These are phyloP conservation scores for Parasitella parasitica DNA, from an alignment of 371 early-diverging fungal genomes.

Conservation along the genomic window DNA sequence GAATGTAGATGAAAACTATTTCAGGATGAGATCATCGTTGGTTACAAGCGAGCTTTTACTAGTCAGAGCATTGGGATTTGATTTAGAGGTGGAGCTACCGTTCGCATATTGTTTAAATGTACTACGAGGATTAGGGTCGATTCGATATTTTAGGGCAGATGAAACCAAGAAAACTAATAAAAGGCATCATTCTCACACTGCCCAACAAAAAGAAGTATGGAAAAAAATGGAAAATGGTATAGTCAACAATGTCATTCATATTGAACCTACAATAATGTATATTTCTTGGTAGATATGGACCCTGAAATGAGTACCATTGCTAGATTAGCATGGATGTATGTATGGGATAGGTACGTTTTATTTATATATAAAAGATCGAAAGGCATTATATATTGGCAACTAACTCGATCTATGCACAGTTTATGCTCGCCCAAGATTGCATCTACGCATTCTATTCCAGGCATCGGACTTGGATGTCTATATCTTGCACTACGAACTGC, in stretches of 20 bases:
- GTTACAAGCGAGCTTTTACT: constrained; percentile 46
- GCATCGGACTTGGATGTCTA: constrained; percentile 46
- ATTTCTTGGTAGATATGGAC: constrained; percentile 31
- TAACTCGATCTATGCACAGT: constrained; percentile 12
- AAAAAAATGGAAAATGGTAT: constrained; percentile 39
- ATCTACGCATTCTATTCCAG: constrained; percentile 31
- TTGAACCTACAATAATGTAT: not conserved
- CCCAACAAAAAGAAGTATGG: constrained; percentile 42
- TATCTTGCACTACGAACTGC: constrained; percentile 45
- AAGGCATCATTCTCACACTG: constrained; percentile 20
- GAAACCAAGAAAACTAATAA: constrained; percentile 15
- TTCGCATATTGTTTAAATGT: constrained; percentile 50
- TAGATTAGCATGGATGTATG: constrained; percentile 42
- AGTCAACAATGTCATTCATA: not conserved
- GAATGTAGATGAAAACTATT: constrained; percentile 46
- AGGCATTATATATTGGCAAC: no score
- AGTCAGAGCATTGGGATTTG: constrained; percentile 46
- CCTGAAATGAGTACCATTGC: constrained; percentile 43
- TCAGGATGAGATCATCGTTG: constrained; percentile 44
- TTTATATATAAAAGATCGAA: not conserved
- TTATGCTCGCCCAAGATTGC: constrained; percentile 44
- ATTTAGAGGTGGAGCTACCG: constrained; percentile 47
- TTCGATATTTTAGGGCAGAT: constrained; percentile 29
- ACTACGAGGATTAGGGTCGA: constrained; percentile 38
- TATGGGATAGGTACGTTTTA: constrained; percentile 40